Evolutionary conservation across 768 basidiomycete species (phyloP).

Genomic region (Agaricus blazei): DNA sequence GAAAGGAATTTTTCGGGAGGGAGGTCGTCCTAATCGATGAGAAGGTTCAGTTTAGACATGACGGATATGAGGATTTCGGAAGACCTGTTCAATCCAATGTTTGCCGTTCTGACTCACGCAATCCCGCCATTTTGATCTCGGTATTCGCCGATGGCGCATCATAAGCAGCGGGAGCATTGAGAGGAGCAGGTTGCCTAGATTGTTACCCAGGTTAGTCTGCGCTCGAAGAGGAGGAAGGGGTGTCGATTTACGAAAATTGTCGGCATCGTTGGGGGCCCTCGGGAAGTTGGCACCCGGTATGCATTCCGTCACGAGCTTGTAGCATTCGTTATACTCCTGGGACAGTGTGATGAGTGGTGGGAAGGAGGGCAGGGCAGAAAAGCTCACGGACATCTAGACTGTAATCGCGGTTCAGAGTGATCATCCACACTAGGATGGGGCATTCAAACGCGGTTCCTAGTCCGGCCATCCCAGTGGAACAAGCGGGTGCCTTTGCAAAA

Average conservation of each 20-base stretch:
- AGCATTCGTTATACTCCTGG: constrained; percentile 73
- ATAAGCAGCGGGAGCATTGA: constrained; percentile 76
- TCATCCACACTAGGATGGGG: constrained; percentile 77
- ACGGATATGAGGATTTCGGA: no score
- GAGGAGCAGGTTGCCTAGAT: constrained; percentile 61
- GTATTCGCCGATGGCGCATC: constrained; percentile 82
- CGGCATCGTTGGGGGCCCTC: constrained; percentile 46
- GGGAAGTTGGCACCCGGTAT: constrained; percentile 50
- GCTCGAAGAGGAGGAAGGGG: not conserved
- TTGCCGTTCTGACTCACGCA: constrained; percentile 57
- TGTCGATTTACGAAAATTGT: constrained; percentile 58
- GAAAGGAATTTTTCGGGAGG: constrained; percentile 59
- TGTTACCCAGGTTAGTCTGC: not conserved
- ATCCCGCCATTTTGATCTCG: constrained; percentile 70
- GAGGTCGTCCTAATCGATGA: constrained; percentile 51
- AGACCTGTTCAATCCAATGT: constrained; percentile 79
- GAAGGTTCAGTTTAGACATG: not conserved
- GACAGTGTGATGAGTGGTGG: constrained; percentile 5
- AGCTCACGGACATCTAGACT: constrained; percentile 47
- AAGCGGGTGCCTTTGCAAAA: no score
- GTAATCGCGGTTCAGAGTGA: constrained; percentile 72
- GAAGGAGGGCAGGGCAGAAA: not conserved
- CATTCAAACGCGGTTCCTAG: constrained; percentile 30
- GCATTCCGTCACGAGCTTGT: constrained; percentile 53
- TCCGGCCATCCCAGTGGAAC: not conserved